These are phyloP conservation scores for Hypoxylon rubiginosum DNA, from an alignment of 2,329 filamentous ascomycete genomes.

Conservation along the genomic window DNA sequence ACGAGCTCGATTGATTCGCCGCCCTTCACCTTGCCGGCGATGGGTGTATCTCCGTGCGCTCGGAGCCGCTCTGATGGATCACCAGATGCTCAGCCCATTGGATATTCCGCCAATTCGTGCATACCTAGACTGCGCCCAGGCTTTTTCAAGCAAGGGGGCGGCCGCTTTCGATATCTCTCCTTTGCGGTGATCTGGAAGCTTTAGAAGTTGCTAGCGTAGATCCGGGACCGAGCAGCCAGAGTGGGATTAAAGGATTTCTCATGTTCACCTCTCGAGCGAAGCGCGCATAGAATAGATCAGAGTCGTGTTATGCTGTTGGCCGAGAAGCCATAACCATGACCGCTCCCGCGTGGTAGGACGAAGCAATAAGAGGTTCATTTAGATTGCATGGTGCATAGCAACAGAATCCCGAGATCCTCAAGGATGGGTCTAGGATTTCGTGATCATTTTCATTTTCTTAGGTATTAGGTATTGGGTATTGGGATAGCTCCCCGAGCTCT, in stretches of 20 bases:
- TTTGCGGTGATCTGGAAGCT: slow-evolving; percentile 29
- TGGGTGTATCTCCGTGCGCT: slow-evolving; percentile 34
- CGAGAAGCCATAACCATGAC: slow-evolving; percentile 39
- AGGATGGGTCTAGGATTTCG: slow-evolving; percentile 37
- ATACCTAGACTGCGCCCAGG: slow-evolving; percentile 24
- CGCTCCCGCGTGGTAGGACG: slow-evolving; percentile 41
- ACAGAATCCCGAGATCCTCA: slow-evolving; percentile 40
- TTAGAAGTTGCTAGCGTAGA: slow-evolving; percentile 38
- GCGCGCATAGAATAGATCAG: slow-evolving; percentile 3
- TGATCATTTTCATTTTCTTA: slow-evolving; percentile 15
- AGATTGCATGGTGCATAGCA: slow-evolving; percentile 39
- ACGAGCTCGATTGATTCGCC: slow-evolving; percentile 24
- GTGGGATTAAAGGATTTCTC: slow-evolving; percentile 28
- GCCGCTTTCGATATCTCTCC: slow-evolving; percentile 6
- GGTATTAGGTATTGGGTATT: background rate
- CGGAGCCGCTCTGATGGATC: slow-evolving; percentile 27
- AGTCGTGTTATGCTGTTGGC: slow-evolving; percentile 46
- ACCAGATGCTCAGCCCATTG: slow-evolving; percentile 30
- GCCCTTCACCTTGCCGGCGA: slow-evolving; percentile 23
- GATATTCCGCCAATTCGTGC: slow-evolving; percentile 19
- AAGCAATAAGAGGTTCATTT: slow-evolving; percentile 45
- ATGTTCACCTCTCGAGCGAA: background rate
- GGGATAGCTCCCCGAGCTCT: background rate
- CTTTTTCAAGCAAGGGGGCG: slow-evolving; percentile 31
- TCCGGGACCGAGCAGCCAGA: slow-evolving; percentile 34